Evolutionary conservation across 2,329 filamentous ascomycete genomes (phyloP).

Genomic region (Hypocreales sp.): DNA sequence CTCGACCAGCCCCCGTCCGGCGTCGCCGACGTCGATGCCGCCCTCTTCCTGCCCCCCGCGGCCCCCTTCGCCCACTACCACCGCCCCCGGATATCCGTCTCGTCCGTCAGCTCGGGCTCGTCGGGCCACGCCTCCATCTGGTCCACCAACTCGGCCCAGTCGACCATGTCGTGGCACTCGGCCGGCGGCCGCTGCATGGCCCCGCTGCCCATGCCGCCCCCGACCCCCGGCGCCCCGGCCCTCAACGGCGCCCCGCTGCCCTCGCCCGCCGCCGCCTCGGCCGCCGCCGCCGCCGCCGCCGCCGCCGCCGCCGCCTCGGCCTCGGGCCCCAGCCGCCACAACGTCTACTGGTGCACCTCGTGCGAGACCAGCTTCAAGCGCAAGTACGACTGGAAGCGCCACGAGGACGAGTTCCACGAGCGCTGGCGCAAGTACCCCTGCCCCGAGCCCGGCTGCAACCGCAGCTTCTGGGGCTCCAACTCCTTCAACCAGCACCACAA

Average conservation of each 20-base stretch:
- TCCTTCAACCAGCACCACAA: slow-evolving; percentile 55
- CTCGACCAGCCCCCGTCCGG: slow-evolving; percentile 1
- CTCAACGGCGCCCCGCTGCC: slow-evolving; percentile 18
- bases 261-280: slow-evolving; percentile 15
- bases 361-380: slow-evolving; percentile 51
- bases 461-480: slow-evolving; percentile 52
- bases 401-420: slow-evolving; percentile 56
- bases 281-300: slow-evolving; percentile 16
- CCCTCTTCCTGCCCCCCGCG: slow-evolving; percentile 18
- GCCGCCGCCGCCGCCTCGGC: slow-evolving; percentile 13
- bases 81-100: slow-evolving; percentile 29
- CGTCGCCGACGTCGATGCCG: slow-evolving; percentile 7
- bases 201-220: slow-evolving; percentile 19
- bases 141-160: slow-evolving; percentile 24
- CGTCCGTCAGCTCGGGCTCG: slow-evolving; percentile 32
- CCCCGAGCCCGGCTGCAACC: slow-evolving; percentile 46
- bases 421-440: slow-evolving; percentile 53
- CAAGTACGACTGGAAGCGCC: slow-evolving; percentile 55
- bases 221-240: slow-evolving; percentile 12
- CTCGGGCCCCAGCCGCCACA: slow-evolving; percentile 19
- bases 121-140: slow-evolving; percentile 31
- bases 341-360: slow-evolving; percentile 41
- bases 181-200: slow-evolving; percentile 18
- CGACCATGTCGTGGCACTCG: slow-evolving; percentile 24
- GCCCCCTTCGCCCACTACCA: slow-evolving; percentile 20